Evolutionary conservation across 257 asterid genomes (phyloP).

Genomic region (Ilex asprella): DNA sequence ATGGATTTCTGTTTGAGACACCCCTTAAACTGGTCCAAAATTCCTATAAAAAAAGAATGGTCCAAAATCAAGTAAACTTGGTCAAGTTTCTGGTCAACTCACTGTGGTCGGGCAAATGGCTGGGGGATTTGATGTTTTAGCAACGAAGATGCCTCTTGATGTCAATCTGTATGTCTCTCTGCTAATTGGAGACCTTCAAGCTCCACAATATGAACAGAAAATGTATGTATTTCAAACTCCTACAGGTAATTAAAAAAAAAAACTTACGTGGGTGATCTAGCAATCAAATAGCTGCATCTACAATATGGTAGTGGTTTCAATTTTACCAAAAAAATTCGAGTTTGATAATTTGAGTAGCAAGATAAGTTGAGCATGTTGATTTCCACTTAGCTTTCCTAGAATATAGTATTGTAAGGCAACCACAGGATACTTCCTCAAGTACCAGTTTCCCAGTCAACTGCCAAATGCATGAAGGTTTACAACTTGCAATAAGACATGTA

Average conservation of each 20-base stretch:
- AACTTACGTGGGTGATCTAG: too few species aligned
- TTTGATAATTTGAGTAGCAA: too few species aligned
- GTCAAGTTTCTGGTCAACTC: not conserved
- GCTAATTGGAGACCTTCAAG: not conserved
- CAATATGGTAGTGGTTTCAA: too few species aligned
- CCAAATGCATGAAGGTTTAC: not conserved
- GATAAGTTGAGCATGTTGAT: not conserved
- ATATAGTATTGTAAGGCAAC: not conserved
- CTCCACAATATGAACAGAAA: not conserved
- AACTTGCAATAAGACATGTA: constrained; percentile 8
- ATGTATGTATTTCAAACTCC: too few species aligned
- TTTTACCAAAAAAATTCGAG: too few species aligned
- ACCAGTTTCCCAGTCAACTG: too few species aligned
- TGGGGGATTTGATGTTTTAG: not conserved
- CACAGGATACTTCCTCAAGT: too few species aligned
- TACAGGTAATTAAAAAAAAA: too few species aligned
- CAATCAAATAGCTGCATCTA: too few species aligned
- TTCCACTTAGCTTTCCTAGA: not conserved
- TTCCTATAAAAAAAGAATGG: too few species aligned
- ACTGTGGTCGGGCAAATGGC: too few species aligned
- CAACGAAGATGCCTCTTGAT: not conserved
- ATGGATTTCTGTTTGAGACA: not conserved
- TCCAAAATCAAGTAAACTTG: not conserved
- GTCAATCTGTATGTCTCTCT: not conserved
- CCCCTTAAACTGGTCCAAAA: not conserved